Base-by-base conservation (phyloP, 2,329 filamentous ascomycete species). In the Fusarium citri region DNA sequence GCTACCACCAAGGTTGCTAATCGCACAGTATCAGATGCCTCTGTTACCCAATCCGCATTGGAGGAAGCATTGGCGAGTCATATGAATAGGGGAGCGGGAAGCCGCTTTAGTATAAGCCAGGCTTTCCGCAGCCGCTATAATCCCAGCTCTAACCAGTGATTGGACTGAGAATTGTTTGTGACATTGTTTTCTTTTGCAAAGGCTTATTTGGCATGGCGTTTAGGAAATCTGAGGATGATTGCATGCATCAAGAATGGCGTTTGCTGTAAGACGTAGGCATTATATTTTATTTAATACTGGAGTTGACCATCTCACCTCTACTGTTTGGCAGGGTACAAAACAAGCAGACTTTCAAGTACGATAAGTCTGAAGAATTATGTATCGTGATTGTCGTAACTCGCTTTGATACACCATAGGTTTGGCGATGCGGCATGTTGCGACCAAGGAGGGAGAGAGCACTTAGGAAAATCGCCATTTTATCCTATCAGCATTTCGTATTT, bases 1-100 rank as follows among this genome's bases (percentile, higher is more conserved):
- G 55, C 53, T 12, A 31, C 51, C 53, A 10, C 22, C 11, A 5
- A 40, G 31, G 34, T 65, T 56, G 59, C 72, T 59, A 26, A 63
- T 45, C 14, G 25, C 15, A 22, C 11, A 25, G 30, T 23, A 15
- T 15, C 30, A 92, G 92, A 94, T 83, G 89, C 91, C 20, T 93
- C 92, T 20, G 90, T 95, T 18, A 94, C 92, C 28, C 92, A 94
- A 77, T 93, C 91, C 18, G 92, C 92, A 5, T 81, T 95, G 58
- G 92, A 94, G 77, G 92, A 95, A 76, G 92, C 91, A 10, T 80
- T 94, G 55, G 87, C 92, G 22, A 94, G 79, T 56, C 80, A 81
- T 40, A 79, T 82, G 76, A 79, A 80, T 55, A 75, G 77, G n/a
- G 79, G 78, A 14, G 76, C 73, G 31, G 76, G 75, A 53, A 82